A percentile compares a stretch with the other conserved stretches of the same genome.
Evolutionary conservation across 1,139 yeast species (phyloP).

Genomic region (Yamadazyma friedrichii): DNA sequence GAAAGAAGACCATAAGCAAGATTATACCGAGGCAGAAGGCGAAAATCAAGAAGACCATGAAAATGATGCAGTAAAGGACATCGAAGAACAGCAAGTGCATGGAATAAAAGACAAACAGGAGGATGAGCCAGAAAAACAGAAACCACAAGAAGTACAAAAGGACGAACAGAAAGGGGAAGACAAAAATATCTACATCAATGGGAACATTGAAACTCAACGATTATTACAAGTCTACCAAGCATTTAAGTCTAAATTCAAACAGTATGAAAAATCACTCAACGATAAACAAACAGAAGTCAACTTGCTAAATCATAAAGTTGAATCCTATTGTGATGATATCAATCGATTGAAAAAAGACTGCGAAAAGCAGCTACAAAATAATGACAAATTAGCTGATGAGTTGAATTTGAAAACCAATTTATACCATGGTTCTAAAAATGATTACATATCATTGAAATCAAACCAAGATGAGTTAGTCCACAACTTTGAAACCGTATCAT

Average conservation of each 20-base stretch:
- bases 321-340: background rate
- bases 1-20: conserved; percentile 4
- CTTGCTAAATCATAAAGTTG: background rate
- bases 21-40: conserved; percentile 1
- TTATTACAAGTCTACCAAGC: conserved; percentile 9
- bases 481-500: background rate
- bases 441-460: background rate
- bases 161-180: background rate
- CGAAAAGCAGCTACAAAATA: background rate
- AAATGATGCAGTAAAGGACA: background rate
- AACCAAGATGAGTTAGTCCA: background rate
- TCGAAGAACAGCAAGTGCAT: background rate
- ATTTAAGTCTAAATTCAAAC: conserved; percentile 7
- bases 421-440: background rate
- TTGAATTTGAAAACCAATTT: conserved; percentile 1
- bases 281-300: conserved; percentile 3
- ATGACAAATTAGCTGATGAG: conserved; percentile 3
- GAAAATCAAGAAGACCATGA: background rate
- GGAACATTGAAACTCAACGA: conserved; percentile 7
- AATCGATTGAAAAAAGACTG: conserved; percentile 1
- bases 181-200: conserved; percentile 2
- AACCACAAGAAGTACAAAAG: background rate
- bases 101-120: background rate
- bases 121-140: background rate
- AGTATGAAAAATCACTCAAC: conserved; percentile 4